Percentiles rank a stretch among this genome's conserved stretches.
Conservation (phyloP, 2,329 filamentous ascomycete species). For the Aspergillus pseudotamarii region DNA sequence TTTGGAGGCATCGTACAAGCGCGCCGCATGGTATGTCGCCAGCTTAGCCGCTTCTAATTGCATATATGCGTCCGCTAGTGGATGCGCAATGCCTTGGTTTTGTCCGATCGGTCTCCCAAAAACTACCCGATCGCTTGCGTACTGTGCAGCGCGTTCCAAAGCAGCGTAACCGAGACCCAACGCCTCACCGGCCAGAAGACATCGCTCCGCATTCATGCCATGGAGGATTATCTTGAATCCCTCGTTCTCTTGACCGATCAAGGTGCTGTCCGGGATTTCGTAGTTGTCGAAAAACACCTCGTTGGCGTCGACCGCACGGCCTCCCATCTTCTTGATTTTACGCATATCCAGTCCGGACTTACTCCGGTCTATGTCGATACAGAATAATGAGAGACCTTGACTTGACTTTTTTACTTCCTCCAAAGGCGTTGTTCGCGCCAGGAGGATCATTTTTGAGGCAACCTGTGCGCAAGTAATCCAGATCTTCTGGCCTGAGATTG, state of each 20-base stretch:
- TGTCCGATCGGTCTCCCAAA: constrained; percentile 61
- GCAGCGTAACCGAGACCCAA: constrained; percentile 78
- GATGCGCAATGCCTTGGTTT: constrained; percentile 64
- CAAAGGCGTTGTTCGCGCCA: constrained; percentile 73
- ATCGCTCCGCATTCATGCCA: constrained; percentile 79
- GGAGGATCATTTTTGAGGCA: constrained; percentile 78
- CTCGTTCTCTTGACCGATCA: constrained; percentile 73
- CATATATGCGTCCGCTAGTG: constrained; percentile 63
- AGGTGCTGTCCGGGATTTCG: constrained; percentile 61
- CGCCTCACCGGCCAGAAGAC: constrained; percentile 76
- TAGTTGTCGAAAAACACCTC: constrained; percentile 88
- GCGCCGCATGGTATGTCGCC: constrained; percentile 63
- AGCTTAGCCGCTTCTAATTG: constrained; percentile 63
- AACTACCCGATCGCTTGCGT: constrained; percentile 65
- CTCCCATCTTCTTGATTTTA: constrained; percentile 83
- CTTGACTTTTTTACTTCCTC: constrained; percentile 69
- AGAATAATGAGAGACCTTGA: constrained; percentile 80
- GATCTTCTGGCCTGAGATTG: constrained; percentile 77
- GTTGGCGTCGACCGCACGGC: constrained; percentile 79
- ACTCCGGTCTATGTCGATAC: constrained; percentile 70
- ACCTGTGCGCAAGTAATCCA: constrained; percentile 89
- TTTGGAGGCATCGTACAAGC: constrained; percentile 58
- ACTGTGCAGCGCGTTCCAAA: constrained; percentile 62
- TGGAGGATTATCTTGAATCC: constrained; percentile 80
- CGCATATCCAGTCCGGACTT: constrained; percentile 66